Base-by-base conservation (phyloP, 2,329 filamentous ascomycete genomes). In the Fusarium foetens region DNA sequence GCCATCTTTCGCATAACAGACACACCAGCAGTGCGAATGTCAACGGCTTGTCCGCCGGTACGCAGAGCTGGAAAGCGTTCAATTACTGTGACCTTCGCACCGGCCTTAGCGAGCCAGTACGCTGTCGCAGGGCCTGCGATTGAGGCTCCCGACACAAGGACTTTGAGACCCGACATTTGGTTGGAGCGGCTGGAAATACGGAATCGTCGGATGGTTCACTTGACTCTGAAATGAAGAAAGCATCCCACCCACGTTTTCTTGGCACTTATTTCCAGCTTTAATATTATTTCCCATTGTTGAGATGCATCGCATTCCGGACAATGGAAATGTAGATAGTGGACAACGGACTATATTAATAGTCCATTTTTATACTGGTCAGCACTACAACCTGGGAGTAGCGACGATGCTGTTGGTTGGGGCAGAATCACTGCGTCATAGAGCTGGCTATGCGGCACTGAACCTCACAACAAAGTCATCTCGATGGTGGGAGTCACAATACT, bases 1-100 rank as follows among this genome's bases (percentile, higher is more conserved):
- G 82, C 80, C 71, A 83, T 83, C 60, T 78, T 80, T 12, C 79
- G 76, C 77, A 83, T 82, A 5, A 83, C 75, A 3, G 78, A 76
- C 11, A 84, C 79, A 3, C 81, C 81, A 3, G 75, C 73, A 19
- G 78, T 80, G 63, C 81, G 81, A 41, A 83, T 79, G 54, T 83
- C 81, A 49, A 83, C 66, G n/a, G 78, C 78, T 38, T 83, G 81
- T 7, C 81, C 81, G 78, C 45, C 76, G 78, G 63, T 81, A 6
- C 78, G 78, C 16, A 80, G n/a, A 51, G 62, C n/a, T 4, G 81
- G 73, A 51, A 78, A 80, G 16, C 81, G 78, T 62, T 85, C 83
- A 48, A 85, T 71, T n/a, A 85, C 68, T 1, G 83, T 84, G 55
- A 84, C 78, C 2, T 53, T 68, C 12, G 78, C 78, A 3, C 79